Conservation (phyloP, 2,329 filamentous ascomycete genomes). For the Diplodia corticola region DNA sequence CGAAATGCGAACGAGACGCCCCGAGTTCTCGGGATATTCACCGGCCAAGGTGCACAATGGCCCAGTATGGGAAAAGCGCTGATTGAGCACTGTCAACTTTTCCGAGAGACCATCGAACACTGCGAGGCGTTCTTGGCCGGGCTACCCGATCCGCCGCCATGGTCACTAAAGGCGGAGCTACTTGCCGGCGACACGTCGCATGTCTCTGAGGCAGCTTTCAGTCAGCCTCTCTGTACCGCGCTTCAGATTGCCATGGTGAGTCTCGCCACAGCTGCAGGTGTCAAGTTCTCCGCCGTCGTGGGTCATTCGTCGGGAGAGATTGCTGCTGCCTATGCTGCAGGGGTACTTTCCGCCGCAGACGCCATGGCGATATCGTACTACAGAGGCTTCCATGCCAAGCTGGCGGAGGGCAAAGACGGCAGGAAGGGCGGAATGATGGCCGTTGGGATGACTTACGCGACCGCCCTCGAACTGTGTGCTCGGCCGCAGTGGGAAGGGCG, state of each 20-base stretch:
- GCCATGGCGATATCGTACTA: constrained; percentile 31
- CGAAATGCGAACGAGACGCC: neutral
- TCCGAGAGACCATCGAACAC: constrained; percentile 27
- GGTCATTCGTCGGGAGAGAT: constrained; percentile 48
- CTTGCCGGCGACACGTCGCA: neutral
- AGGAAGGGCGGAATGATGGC: constrained; percentile 39
- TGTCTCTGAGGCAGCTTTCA: constrained; percentile 28
- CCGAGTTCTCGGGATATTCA: constrained; percentile 41
- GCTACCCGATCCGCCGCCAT: constrained; percentile 23
- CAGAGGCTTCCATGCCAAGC: constrained; percentile 26
- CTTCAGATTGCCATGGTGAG: constrained; percentile 39
- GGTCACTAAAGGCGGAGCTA: constrained; percentile 27
- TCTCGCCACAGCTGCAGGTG: constrained; percentile 27
- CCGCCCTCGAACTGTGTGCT: neutral
- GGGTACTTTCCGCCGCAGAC: constrained; percentile 29
- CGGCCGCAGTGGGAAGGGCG: constrained; percentile 26
- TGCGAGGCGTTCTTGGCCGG: constrained; percentile 28
- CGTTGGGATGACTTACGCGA: constrained; percentile 23
- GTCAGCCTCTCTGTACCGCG: constrained; percentile 40
- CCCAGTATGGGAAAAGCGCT: constrained; percentile 43
- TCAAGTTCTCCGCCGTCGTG: constrained; percentile 33
- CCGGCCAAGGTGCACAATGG: constrained; percentile 49
- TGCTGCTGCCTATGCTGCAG: constrained; percentile 40
- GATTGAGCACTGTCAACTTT: constrained; percentile 28
- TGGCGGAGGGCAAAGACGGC: neutral